Conservation (phyloP, 1,284 basidiomycete species). For the Nidula niveotomentosa region DNA sequence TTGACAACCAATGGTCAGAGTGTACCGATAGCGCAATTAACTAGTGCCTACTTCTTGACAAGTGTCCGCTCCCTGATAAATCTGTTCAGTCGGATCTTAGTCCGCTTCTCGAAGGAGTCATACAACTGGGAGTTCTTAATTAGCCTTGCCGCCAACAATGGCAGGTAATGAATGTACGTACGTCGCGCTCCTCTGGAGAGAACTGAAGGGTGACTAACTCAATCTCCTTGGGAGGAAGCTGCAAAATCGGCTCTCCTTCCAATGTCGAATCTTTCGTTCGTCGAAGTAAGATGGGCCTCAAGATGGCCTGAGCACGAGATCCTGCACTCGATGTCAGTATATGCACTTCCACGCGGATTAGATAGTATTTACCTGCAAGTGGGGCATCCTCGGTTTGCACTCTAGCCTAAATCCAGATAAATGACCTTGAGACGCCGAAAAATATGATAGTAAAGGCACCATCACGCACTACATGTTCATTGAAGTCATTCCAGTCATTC, state of each 20-base stretch:
- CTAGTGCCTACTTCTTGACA: slow-evolving; percentile 53
- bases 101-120: slow-evolving; percentile 52
- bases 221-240: slow-evolving; percentile 60
- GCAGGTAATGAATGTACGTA: slow-evolving; percentile 19
- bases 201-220: slow-evolving; percentile 58
- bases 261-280: slow-evolving; percentile 61
- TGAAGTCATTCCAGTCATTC: slow-evolving; percentile 67
- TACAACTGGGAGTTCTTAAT: slow-evolving; percentile 44
- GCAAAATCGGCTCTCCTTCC: slow-evolving; percentile 58
- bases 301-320: slow-evolving; percentile 56
- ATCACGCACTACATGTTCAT: slow-evolving; percentile 47
- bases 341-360: neutral
- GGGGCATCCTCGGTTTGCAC: slow-evolving; percentile 53
- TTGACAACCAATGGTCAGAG: slow-evolving; percentile 6
- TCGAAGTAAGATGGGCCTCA: slow-evolving; percentile 59
- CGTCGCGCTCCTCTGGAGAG: slow-evolving; percentile 61
- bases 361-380: slow-evolving; percentile 42
- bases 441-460: neutral
- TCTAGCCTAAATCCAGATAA: slow-evolving; percentile 34
- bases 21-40: neutral
- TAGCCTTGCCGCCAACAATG: neutral
- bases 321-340: slow-evolving; percentile 14
- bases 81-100: slow-evolving; percentile 53
- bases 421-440: neutral
- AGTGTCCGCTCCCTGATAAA: slow-evolving; percentile 58